phyloP scores from a whole-genome alignment of 192 early-diverging fungal genomes.

The Coemansia sp. region DNA sequence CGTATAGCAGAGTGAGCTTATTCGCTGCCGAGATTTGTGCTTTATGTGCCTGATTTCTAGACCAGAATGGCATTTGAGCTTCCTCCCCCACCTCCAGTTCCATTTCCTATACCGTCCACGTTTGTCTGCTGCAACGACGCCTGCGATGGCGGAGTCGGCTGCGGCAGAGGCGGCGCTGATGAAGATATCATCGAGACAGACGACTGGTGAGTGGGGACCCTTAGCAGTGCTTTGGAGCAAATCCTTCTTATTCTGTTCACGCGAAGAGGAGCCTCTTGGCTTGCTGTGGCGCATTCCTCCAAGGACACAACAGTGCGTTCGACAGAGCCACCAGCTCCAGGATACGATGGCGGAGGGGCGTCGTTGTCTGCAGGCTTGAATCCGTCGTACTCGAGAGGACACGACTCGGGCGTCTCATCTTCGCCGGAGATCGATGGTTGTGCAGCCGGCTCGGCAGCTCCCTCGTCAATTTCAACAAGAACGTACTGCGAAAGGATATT shows the following conservation, averaged over 20 bases:
- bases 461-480: conserved; percentile 26
- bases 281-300: background rate
- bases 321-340: conserved; percentile 21
- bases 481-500: conserved; percentile 47
- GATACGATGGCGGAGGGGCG: conserved; percentile 33
- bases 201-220: background rate
- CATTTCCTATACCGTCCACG: background rate
- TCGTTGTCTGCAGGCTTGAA: conserved; percentile 24
- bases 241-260: conserved; percentile 12
- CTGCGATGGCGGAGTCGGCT: background rate
- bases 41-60: background rate
- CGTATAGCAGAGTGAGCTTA: too few relatives aligned
- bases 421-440: background rate
- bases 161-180: background rate
- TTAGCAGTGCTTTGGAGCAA: conserved; percentile 25
- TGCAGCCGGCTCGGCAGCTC: background rate
- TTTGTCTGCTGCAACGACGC: conserved; percentile 1
- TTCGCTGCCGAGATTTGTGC: too few relatives aligned
- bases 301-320: conserved; percentile 34
- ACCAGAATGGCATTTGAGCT: background rate
- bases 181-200: background rate
- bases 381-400: conserved; percentile 33
- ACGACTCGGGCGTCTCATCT: conserved; percentile 7
- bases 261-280: background rate
- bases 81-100: background rate